Percentiles rank a stretch among this genome's conserved stretches.
phyloP scores from a whole-genome alignment of 441 rosid species.

The Adansonia gregorii region DNA sequence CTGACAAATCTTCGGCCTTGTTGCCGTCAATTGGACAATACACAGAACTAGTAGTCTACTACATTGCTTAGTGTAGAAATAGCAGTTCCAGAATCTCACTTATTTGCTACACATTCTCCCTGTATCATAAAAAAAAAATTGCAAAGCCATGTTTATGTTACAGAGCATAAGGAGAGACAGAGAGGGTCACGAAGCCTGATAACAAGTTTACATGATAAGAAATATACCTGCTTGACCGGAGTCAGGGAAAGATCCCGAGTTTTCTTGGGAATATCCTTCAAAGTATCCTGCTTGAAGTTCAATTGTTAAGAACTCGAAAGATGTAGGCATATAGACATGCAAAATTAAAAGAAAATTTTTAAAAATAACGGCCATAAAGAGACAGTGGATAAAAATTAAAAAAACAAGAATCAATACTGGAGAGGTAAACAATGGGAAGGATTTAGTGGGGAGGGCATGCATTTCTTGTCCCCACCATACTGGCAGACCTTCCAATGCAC shows the following conservation, averaged over 20 bases:
- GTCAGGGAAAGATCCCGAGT: slow-evolving; percentile 49
- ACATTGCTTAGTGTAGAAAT: slow-evolving; percentile 43
- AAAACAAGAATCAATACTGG: neutral
- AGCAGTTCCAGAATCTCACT: slow-evolving; percentile 48
- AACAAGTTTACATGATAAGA: neutral
- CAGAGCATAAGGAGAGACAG: neutral
- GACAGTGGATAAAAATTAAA: neutral
- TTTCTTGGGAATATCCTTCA: slow-evolving; percentile 71
- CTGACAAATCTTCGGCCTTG: slow-evolving; percentile 1
- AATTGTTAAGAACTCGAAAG: neutral
- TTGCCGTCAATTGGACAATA: no score
- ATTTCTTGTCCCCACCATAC: no score
- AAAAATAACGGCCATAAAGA: slow-evolving; percentile 13
- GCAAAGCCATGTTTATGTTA: neutral
- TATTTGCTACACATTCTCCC: slow-evolving; percentile 59
- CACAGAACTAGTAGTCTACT: slow-evolving; percentile 4
- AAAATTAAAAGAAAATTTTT: slow-evolving; percentile 20
- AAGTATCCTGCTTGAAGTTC: slow-evolving; percentile 56
- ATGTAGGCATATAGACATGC: neutral
- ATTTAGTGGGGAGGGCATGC: no score
- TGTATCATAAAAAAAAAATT: slow-evolving; percentile 22
- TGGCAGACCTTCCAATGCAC: no score
- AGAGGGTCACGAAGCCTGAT: neutral
- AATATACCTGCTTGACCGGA: slow-evolving; percentile 51
- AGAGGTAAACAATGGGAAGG: no score